Percentiles rank a stretch among this genome's conserved stretches.
phyloP scores from a whole-genome alignment of 371 early-diverging fungal species.

The Mucor racemosus region DNA sequence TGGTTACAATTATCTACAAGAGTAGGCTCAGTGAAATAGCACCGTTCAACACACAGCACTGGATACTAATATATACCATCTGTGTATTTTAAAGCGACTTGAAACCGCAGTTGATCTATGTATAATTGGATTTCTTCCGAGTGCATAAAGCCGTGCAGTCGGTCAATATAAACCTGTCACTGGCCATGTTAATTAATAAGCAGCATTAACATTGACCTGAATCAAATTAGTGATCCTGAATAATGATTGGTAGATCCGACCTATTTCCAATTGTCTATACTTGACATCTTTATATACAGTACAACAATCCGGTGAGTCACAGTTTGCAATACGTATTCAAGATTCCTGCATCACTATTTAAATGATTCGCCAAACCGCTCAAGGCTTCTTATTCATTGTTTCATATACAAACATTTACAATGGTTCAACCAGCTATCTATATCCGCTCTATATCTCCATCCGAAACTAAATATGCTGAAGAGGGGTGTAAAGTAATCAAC shows the following conservation, averaged over 20 bases:
- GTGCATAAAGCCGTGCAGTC: background rate
- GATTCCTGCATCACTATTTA: background rate
- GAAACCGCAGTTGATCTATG: background rate
- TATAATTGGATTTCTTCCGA: background rate
- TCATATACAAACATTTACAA: background rate
- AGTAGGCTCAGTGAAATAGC: no score
- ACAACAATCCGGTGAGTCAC: background rate
- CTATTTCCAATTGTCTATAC: background rate
- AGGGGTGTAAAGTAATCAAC: slow-evolving; percentile 19
- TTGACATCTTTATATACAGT: background rate
- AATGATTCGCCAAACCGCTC: background rate
- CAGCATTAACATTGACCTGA: background rate
- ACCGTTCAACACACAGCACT: no score
- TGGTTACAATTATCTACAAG: no score
- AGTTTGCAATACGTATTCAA: background rate
- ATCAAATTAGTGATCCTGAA: background rate
- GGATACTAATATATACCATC: no score
- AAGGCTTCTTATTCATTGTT: background rate
- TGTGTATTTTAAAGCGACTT: no score
- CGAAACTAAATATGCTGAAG: slow-evolving; percentile 7
- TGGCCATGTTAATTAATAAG: background rate
- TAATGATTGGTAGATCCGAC: background rate
- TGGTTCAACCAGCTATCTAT: slow-evolving; percentile 21
- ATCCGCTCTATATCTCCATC: slow-evolving; percentile 11
- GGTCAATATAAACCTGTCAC: background rate